Base-by-base conservation (phyloP, 306 rosid species). In the Medicago arabica region DNA sequence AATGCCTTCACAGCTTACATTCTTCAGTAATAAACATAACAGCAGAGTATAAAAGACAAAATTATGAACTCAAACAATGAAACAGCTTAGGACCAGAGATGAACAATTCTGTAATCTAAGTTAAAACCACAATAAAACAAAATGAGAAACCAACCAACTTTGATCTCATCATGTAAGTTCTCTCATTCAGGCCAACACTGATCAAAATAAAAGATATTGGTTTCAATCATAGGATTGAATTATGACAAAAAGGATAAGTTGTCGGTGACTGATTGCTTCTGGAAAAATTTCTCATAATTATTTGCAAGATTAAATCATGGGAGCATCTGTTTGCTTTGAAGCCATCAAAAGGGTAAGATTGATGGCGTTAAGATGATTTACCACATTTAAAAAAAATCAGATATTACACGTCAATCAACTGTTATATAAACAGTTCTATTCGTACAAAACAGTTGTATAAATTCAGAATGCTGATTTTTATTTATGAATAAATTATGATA, bases 311-410 rank as follows among this genome's bases (percentile, higher is more conserved):
- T 59, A 76, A 68, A 69, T 36, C 51, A 69, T 43, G 16, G 17
- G 41, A 3, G 43, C 69, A 58, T 59, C 53, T 69, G 62, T 69
- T 69, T 60, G 64, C 69, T 69, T 60, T 70, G 28, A 57, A 77
- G 63, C 62, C 23, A 31, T 13, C 75, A 46, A 46, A 58, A 44
- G 67, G 17, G 76, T 18, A 21, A 21, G 28, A 51, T 46, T 50
- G 72, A 47, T 36, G 64, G 63, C 49, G 36, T 28, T 69, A 36
- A 59, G 64, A 36, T 44, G 25, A 54, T 67, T 57, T 43, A 66
- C 16, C 39, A 11, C 17, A 47, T 49, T 69, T 15, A 8, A 16
- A 58, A 67, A 55, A 18, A 18, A 44, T 44, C 18, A 53, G 47
- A 76, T 41, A 59, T 67, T 16, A 41, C 21, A 77, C 13, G 36